Conservation (phyloP, 192 early-diverging fungal species). For the Coemansia sp. region DNA sequence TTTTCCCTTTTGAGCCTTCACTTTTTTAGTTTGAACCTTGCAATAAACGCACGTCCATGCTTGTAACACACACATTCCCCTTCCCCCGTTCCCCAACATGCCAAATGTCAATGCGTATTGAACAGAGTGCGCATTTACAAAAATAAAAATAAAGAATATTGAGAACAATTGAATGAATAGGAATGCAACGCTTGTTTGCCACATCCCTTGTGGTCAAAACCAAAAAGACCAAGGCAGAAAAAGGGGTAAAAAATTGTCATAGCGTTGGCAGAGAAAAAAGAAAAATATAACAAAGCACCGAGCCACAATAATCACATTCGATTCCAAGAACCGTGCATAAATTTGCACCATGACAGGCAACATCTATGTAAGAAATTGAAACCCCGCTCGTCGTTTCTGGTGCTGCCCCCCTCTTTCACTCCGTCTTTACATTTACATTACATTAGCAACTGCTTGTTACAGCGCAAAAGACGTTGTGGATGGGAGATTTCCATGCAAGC, state of each 20-base stretch:
- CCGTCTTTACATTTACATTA: too few relatives aligned
- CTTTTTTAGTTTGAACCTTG: background rate
- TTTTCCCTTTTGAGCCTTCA: background rate
- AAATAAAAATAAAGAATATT: background rate
- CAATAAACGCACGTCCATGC: background rate
- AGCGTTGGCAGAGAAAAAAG: background rate
- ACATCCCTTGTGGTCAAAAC: background rate
- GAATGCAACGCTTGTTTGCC: background rate
- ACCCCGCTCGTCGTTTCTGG: background rate
- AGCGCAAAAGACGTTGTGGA: background rate
- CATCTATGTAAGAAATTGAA: background rate
- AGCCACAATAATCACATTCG: conserved; percentile 3
- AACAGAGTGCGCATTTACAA: conserved; percentile 1
- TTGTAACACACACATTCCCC: background rate
- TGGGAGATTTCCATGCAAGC: background rate
- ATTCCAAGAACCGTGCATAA: conserved; percentile 8
- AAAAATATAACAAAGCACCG: background rate
- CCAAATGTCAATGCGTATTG: conserved; percentile 3
- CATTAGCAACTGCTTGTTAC: too few relatives aligned
- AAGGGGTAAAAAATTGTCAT: background rate
- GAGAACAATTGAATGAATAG: background rate
- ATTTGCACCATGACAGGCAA: background rate
- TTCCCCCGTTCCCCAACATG: background rate
- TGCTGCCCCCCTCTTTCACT: too few relatives aligned
- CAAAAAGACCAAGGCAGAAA: too few relatives aligned